These are phyloP conservation scores for Penstemon davidsonii DNA, from an alignment of 257 asterid species.

Conservation along the genomic window DNA sequence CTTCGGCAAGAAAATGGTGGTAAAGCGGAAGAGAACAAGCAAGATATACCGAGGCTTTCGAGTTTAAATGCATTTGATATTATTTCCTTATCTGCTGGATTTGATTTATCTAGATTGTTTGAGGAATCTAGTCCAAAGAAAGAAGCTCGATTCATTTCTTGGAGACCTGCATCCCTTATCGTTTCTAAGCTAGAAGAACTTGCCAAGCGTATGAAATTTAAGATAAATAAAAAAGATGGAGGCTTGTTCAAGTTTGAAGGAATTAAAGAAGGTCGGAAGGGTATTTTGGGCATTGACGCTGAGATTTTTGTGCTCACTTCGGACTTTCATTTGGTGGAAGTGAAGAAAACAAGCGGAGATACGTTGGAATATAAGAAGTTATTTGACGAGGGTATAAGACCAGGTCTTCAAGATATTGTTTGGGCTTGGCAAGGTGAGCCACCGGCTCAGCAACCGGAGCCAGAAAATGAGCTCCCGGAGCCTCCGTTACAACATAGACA, in stretches of 20 bases:
- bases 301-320: constrained; percentile 78
- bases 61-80: constrained; percentile 78
- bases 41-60: constrained; percentile 38
- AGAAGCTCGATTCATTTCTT: constrained; percentile 71
- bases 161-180: constrained; percentile 60
- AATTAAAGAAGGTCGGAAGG: constrained; percentile 69
- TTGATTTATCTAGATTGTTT: constrained; percentile 67
- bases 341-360: constrained; percentile 76
- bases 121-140: constrained; percentile 57
- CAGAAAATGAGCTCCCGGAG: constrained; percentile 23
- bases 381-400: constrained; percentile 59
- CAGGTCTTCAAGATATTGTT: constrained; percentile 78
- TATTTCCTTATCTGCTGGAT: constrained; percentile 71
- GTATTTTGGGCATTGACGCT: constrained; percentile 59
- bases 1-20: constrained; percentile 17
- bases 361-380: constrained; percentile 65
- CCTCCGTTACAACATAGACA: constrained; percentile 11
- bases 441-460: constrained; percentile 30
- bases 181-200: constrained; percentile 73
- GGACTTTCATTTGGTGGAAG: constrained; percentile 68
- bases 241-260: constrained; percentile 76
- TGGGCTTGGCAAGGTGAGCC: constrained; percentile 75
- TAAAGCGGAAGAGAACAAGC: constrained; percentile 23
- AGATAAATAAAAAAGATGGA: constrained; percentile 58
- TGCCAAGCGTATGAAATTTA: constrained; percentile 62